Conservation (phyloP, 73 alveolate species). For the Symbiodinium natans region DNA sequence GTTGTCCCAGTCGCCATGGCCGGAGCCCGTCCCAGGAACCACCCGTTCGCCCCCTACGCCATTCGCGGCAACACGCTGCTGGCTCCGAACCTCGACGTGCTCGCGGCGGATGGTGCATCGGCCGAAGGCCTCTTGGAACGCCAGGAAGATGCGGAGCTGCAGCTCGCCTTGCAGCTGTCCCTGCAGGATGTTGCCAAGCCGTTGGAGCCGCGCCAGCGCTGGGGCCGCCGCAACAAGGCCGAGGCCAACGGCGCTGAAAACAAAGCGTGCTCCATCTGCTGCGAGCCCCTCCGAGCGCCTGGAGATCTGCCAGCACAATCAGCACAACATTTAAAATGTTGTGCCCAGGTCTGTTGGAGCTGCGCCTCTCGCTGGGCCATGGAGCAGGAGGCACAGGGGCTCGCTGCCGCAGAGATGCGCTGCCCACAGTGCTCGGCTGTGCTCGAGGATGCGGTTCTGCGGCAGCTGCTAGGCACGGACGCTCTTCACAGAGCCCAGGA, state of each 20-base stretch:
- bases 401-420: conserved; percentile 31
- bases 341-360: conserved; percentile 25
- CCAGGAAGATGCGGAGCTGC: conserved; percentile 42
- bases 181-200: not conserved
- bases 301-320: too few species aligned
- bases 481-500: conserved; percentile 36
- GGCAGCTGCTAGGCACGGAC: conserved; percentile 22
- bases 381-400: conserved; percentile 74
- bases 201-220: conserved; percentile 3
- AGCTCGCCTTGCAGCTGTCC: conserved; percentile 59
- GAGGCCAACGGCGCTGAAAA: not conserved
- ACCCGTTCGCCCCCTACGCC: conserved; percentile 67
- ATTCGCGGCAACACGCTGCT: not conserved
- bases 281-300: not conserved
- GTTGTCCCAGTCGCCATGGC: conserved; percentile 14
- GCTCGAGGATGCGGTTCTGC: not conserved
- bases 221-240: conserved; percentile 30
- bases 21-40: conserved; percentile 50
- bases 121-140: not conserved
- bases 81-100: too few species aligned
- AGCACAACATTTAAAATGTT: too few species aligned
- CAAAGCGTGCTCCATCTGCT: not conserved
- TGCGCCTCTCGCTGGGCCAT: conserved; percentile 51
- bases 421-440: conserved; percentile 36
- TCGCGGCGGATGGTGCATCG: not conserved